Percentiles rank a stretch among this genome's conserved stretches.
phyloP scores from a whole-genome alignment of 179 eudicot species.

The Beta lomatogona region DNA sequence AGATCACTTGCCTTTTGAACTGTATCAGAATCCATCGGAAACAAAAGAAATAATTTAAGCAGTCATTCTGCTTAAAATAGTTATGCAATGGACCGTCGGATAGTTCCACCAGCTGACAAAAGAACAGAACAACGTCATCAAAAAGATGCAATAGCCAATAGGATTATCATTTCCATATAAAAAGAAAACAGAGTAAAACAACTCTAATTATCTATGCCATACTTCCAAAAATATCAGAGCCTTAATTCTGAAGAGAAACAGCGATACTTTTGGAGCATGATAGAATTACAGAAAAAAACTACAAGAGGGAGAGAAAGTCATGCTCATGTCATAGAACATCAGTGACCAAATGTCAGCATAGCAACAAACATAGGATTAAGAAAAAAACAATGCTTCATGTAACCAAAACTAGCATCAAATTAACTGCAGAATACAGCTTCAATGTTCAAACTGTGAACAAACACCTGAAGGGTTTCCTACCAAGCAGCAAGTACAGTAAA shows the following conservation, averaged over 20 bases:
- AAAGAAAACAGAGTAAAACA: background rate
- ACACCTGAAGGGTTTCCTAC: background rate
- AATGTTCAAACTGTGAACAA: background rate
- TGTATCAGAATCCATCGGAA: constrained; percentile 98
- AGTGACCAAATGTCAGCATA: background rate
- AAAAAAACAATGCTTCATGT: background rate
- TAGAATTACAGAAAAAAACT: background rate
- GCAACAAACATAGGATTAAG: background rate
- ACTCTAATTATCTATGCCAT: background rate
- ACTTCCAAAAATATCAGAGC: background rate
- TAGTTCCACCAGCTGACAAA: constrained; percentile 82
- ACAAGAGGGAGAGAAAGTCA: background rate
- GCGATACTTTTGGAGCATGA: background rate
- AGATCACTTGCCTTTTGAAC: constrained; percentile 69
- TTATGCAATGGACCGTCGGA: constrained; percentile 81
- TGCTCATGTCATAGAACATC: background rate
- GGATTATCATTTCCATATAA: background rate
- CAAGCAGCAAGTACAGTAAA: background rate
- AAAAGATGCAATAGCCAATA: constrained; percentile 10
- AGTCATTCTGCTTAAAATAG: constrained; percentile 77
- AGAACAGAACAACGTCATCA: constrained; percentile 16
- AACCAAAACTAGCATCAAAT: background rate
- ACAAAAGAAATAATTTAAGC: constrained; percentile 95
- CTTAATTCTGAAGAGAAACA: background rate
- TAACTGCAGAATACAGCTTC: background rate